phyloP scores from a whole-genome alignment of 2,329 filamentous ascomycete genomes.

The Verticillium dahliae region DNA sequence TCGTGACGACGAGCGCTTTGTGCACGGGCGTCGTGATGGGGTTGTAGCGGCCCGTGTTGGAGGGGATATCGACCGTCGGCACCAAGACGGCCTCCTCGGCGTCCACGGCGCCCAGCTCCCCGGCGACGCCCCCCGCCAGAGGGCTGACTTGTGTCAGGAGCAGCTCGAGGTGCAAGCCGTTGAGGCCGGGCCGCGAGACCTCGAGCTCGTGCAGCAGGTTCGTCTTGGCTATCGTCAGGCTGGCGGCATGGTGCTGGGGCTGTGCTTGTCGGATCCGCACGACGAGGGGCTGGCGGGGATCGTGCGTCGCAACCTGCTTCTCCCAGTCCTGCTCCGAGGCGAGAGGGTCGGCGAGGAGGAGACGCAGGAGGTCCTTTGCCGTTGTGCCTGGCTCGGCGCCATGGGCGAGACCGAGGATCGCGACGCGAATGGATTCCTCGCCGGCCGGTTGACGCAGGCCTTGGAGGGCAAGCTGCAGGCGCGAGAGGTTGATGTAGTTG shows the following conservation, averaged over 20 bases:
- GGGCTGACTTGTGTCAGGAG: slow-evolving; percentile 47
- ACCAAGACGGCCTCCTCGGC: slow-evolving; percentile 65
- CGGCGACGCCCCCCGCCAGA: slow-evolving; percentile 32
- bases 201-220: slow-evolving; percentile 49
- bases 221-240: slow-evolving; percentile 15
- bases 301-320: slow-evolving; percentile 45
- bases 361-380: slow-evolving; percentile 59
- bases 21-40: slow-evolving; percentile 78
- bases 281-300: slow-evolving; percentile 51
- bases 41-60: slow-evolving; percentile 56
- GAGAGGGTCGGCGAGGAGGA: slow-evolving; percentile 67
- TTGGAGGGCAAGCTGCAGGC: slow-evolving; percentile 64
- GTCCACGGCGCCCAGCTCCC: slow-evolving; percentile 29
- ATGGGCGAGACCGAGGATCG: slow-evolving; percentile 43
- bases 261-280: slow-evolving; percentile 44
- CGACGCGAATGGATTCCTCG: slow-evolving; percentile 51
- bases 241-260: slow-evolving; percentile 16
- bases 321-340: slow-evolving; percentile 61
- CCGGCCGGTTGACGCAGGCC: slow-evolving; percentile 53
- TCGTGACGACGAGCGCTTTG: slow-evolving; percentile 66
- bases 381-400: slow-evolving; percentile 33
- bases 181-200: slow-evolving; percentile 56
- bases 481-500: slow-evolving; percentile 59
- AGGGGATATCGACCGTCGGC: slow-evolving; percentile 65
- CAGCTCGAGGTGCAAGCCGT: slow-evolving; percentile 59